phyloP scores from a whole-genome alignment of 2,329 filamentous ascomycete species.

The Apiospora pterosperma region DNA sequence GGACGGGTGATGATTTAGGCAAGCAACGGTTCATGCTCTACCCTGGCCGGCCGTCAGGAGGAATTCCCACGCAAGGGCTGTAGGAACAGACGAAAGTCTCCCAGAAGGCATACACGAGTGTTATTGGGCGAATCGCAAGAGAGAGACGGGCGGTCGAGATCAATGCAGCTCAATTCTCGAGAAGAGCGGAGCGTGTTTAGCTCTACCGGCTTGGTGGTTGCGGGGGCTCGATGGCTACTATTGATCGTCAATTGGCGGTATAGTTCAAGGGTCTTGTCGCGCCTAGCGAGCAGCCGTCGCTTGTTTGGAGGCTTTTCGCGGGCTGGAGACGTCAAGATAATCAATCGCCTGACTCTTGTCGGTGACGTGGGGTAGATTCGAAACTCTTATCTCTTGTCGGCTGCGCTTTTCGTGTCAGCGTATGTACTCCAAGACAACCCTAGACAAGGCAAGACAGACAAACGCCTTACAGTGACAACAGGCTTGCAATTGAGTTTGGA shows the following conservation, averaged over 20 bases:
- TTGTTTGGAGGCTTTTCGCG: not conserved
- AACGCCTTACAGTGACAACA: not conserved
- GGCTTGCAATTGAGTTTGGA: not conserved
- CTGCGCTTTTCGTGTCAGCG: not conserved
- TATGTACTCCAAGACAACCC: not conserved
- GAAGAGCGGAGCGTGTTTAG: not conserved
- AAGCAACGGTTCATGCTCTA: not conserved
- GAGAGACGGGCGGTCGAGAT: not conserved
- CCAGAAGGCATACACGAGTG: not conserved
- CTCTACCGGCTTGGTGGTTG: not conserved
- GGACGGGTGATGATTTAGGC: not conserved
- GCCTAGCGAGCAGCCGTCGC: not conserved
- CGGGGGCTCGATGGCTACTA: not conserved
- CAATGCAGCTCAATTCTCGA: not conserved
- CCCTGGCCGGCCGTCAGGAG: not conserved
- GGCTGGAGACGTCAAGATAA: not conserved
- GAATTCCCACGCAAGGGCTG: not conserved
- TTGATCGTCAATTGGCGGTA: not conserved
- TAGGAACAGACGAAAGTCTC: not conserved
- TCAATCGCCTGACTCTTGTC: not conserved
- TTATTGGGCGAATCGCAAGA: not conserved
- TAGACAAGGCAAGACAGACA: not conserved
- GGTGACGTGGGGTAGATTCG: not conserved
- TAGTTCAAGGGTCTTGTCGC: not conserved
- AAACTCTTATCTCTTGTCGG: not conserved